These are phyloP conservation scores for Mycena alexandri DNA, from an alignment of 768 basidiomycete genomes.

Conservation along the genomic window DNA sequence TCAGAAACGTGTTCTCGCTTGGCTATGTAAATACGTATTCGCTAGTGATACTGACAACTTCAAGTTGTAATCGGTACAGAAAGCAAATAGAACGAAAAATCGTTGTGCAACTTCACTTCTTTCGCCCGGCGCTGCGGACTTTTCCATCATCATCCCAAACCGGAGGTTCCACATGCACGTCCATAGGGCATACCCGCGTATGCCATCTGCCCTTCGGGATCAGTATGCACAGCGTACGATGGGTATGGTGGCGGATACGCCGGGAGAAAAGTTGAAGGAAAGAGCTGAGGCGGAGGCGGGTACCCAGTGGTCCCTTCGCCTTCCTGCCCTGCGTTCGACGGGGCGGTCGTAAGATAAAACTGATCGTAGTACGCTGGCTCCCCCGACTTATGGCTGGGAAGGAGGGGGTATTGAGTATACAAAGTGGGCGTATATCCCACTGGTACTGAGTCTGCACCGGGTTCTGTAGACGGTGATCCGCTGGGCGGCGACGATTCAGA, in stretches of 20 bases:
- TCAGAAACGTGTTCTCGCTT: too few relatives aligned
- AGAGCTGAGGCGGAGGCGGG: slow-evolving; percentile 9
- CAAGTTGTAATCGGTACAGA: too few relatives aligned
- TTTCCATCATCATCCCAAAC: not conserved
- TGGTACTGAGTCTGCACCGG: not conserved
- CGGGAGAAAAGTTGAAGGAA: slow-evolving; percentile 18
- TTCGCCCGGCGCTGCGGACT: not conserved
- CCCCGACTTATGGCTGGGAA: slow-evolving; percentile 17
- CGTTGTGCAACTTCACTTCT: not conserved
- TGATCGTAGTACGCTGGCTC: slow-evolving; percentile 11
- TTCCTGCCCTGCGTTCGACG: not conserved
- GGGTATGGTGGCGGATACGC: slow-evolving; percentile 6
- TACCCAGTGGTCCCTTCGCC: not conserved
- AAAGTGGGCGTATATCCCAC: slow-evolving; percentile 9
- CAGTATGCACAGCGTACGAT: slow-evolving; percentile 1
- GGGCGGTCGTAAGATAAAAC: slow-evolving; percentile 9
- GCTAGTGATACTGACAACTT: too few relatives aligned
- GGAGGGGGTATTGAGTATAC: slow-evolving; percentile 12
- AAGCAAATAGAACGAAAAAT: too few relatives aligned
- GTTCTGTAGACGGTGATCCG: not conserved
- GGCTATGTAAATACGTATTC: too few relatives aligned
- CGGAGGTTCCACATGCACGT: not conserved
- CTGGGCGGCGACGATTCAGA: not conserved
- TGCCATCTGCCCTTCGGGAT: slow-evolving; percentile 6
- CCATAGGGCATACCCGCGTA: slow-evolving; percentile 1